Evolutionary conservation across 148 eudicot species (phyloP).

Genomic region (Heliosperma pusillum): DNA sequence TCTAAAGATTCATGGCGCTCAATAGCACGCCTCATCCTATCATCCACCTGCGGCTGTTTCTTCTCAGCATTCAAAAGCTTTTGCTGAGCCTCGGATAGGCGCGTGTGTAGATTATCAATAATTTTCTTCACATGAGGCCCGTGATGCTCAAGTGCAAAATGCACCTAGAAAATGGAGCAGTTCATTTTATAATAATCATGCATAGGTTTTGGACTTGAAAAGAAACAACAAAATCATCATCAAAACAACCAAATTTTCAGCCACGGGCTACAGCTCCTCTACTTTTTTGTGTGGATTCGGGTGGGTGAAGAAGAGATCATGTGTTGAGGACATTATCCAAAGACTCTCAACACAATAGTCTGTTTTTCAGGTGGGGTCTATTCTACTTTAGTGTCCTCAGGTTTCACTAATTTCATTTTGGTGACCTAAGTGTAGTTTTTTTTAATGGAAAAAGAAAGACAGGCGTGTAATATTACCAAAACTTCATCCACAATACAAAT

Average conservation of each 20-base stretch:
- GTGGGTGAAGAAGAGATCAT: background rate
- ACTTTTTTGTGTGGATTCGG: too few relatives aligned
- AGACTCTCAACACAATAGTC: too few relatives aligned
- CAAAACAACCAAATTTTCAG: too few relatives aligned
- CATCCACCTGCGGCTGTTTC: conserved; percentile 52
- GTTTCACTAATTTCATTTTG: too few relatives aligned
- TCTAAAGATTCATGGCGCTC: conserved; percentile 51
- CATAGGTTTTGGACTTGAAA: background rate
- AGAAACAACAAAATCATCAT: background rate
- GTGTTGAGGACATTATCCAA: background rate
- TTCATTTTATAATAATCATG: background rate
- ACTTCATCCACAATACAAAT: too few relatives aligned
- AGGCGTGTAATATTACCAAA: too few relatives aligned
- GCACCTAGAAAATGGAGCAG: conserved; percentile 46
- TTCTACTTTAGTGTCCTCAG: too few relatives aligned
- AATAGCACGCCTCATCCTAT: conserved; percentile 47
- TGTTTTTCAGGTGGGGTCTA: too few relatives aligned
- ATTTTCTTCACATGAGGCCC: conserved; percentile 76
- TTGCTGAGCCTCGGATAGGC: conserved; percentile 52
- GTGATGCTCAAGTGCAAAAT: conserved; percentile 83
- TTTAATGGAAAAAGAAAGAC: too few relatives aligned
- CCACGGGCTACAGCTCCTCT: too few relatives aligned
- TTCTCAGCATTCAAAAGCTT: conserved; percentile 61
- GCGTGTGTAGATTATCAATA: conserved; percentile 60
- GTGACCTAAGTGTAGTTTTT: too few relatives aligned